These are phyloP conservation scores for Malus hybrid DNA, from an alignment of 331 rosid genomes.

Conservation along the genomic window DNA sequence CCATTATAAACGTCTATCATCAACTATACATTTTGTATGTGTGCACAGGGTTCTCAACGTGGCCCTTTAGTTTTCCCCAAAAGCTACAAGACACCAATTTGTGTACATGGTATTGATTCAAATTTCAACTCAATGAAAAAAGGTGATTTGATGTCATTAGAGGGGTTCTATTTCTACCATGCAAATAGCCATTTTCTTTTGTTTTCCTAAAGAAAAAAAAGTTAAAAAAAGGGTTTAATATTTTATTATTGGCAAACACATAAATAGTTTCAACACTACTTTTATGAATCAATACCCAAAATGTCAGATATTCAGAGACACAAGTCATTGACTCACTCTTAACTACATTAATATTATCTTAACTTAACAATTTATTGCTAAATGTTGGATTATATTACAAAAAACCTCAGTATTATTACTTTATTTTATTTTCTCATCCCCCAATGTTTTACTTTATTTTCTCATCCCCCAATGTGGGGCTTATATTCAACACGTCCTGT, in stretches of 20 bases:
- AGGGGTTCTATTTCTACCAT: too few relatives aligned
- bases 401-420: too few relatives aligned
- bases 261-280: not conserved
- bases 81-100: not conserved
- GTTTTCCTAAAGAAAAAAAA: not conserved
- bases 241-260: not conserved
- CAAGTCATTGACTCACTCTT: rapidly evolving
- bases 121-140: not conserved
- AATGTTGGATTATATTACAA: too few relatives aligned
- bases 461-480: too few relatives aligned
- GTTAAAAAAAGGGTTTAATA: not conserved
- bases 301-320: too few relatives aligned
- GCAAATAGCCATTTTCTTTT: not conserved
- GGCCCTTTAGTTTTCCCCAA: slow-evolving; percentile 6
- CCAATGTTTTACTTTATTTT: too few relatives aligned
- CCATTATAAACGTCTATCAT: slow-evolving; percentile 13
- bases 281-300: not conserved
- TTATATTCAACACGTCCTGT: too few relatives aligned
- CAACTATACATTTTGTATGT: not conserved
- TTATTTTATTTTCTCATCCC: too few relatives aligned
- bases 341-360: too few relatives aligned
- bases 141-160: not conserved
- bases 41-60: not conserved
- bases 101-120: not conserved
- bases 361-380: too few relatives aligned